Evolutionary conservation across 2,329 filamentous ascomycete genomes (phyloP), one percentile per base, ranked within the genome.

Genomic region (Fusarium subtropicale): DNA sequence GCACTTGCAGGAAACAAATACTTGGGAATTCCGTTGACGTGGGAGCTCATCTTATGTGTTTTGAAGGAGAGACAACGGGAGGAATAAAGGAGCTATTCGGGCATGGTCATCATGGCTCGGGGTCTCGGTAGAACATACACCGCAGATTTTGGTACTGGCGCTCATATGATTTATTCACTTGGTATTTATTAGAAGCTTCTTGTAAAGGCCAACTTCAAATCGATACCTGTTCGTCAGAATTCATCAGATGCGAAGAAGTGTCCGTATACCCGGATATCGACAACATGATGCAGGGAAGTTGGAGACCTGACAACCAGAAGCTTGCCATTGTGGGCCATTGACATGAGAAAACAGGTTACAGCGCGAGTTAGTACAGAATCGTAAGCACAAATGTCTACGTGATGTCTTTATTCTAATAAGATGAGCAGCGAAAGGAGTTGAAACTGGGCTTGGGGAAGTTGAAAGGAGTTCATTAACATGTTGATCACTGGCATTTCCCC

Each of bases 401-500:
- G 41, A 60, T 63, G 55, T 48, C 60, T 30, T 41, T 48, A 28
- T 56, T 38, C 34, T 45, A 47, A 24, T 31, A 47, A 61, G 65
- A 59, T 50, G 44, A 56, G 38, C 51, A 68, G 34, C 34, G 31
- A 55, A 59, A 60, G 55, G 54, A 65, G 60, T 50, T 51, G 34
- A 28, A 52, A 50, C 31, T 52, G 52, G 45, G 48, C 51, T 57
- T 47, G 51, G 65, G 38, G 57, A 20, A 42, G 47, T 31, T 47
- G 26, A 38, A 46, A 57, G 44, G 31, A 57, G 48, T 39, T 53
- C 55, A 20, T 61, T 56, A 68, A 54, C 26, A 64, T 58, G 62
- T 58, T 51, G 60, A 68, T 68, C 64, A 62, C 57, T 68, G 69
- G 69, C 42, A 74, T 74, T 74, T 71, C 75, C 75, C 75, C 75